Percentiles rank a stretch among this genome's conserved stretches.
Conservation (phyloP, 148 eudicot species). For the Chenopodium suecicum region DNA sequence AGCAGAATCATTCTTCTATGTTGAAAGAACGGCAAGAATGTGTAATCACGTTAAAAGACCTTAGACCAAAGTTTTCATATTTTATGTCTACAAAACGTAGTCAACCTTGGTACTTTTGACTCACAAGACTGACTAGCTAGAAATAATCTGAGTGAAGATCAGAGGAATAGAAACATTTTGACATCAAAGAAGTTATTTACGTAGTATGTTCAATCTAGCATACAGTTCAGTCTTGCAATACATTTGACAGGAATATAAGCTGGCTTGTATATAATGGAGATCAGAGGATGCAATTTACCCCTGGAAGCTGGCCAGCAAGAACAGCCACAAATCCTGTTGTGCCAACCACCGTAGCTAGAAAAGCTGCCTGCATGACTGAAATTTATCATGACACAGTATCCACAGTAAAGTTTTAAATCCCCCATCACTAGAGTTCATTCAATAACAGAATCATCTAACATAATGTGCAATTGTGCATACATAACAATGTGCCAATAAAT, state of each 20-base stretch:
- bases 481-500: not conserved
- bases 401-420: not conserved
- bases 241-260: not conserved
- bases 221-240: conserved; percentile 4
- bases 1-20: not conserved
- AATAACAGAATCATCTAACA: not conserved
- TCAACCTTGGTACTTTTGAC: not conserved
- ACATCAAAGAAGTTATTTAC: not conserved
- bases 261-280: conserved; percentile 1
- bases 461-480: not conserved
- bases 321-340: conserved; percentile 72
- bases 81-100: not conserved
- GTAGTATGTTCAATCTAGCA: not conserved
- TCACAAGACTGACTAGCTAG: not conserved
- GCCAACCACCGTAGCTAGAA: conserved; percentile 89
- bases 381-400: conserved; percentile 41
- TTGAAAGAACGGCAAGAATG: not conserved
- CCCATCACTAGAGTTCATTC: not conserved
- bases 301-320: conserved; percentile 97
- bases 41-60: not conserved
- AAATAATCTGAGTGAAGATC: too few species aligned
- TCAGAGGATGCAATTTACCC: conserved; percentile 48
- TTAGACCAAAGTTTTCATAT: not conserved
- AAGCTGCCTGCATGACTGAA: conserved; percentile 97
- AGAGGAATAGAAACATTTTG: not conserved